phyloP scores from a whole-genome alignment of 2,329 filamentous ascomycete species.

The Aspergillus sclerotialis region DNA sequence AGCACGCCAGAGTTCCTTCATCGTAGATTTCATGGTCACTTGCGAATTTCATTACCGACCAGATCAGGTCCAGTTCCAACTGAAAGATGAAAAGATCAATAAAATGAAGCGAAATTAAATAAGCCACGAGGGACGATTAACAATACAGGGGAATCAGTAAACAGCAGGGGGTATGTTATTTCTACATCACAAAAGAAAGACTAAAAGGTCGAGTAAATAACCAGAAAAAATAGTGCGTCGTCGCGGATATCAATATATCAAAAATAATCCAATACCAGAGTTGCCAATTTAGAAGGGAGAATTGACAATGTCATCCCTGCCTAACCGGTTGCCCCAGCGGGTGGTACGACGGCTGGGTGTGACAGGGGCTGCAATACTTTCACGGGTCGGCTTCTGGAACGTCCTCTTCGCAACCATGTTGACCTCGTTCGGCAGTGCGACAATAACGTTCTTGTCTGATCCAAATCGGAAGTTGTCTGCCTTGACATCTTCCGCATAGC shows the following conservation, averaged over 20 bases:
- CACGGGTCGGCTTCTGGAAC: slow-evolving; percentile 79
- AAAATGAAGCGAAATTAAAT: too few species aligned
- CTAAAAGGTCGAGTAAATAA: slow-evolving; percentile 9
- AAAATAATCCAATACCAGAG: slow-evolving; percentile 6
- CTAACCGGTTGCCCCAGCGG: slow-evolving; percentile 43
- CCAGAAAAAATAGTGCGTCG: too few species aligned
- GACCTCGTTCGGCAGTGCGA: slow-evolving; percentile 92
- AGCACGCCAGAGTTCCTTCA: too few species aligned
- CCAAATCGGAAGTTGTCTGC: slow-evolving; percentile 98
- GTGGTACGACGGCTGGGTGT: slow-evolving; percentile 36
- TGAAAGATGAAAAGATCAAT: too few species aligned
- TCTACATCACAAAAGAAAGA: slow-evolving; percentile 7
- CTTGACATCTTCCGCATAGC: slow-evolving; percentile 91
- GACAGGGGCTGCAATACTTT: slow-evolving; percentile 72
- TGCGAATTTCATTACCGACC: too few species aligned
- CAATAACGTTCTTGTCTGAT: slow-evolving; percentile 95
- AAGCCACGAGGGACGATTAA: slow-evolving; percentile 1
- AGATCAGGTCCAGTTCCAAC: too few species aligned
- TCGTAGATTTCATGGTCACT: too few species aligned
- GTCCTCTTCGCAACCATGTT: slow-evolving; percentile 90
- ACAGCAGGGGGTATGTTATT: slow-evolving; percentile 24
- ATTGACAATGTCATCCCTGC: slow-evolving; percentile 78
- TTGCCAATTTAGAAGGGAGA: slow-evolving; percentile 51
- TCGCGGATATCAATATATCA: too few species aligned
- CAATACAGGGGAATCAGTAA: slow-evolving; percentile 8